Evolutionary conservation across 1,284 basidiomycete genomes (phyloP).

Genomic region (Boletus sp.): DNA sequence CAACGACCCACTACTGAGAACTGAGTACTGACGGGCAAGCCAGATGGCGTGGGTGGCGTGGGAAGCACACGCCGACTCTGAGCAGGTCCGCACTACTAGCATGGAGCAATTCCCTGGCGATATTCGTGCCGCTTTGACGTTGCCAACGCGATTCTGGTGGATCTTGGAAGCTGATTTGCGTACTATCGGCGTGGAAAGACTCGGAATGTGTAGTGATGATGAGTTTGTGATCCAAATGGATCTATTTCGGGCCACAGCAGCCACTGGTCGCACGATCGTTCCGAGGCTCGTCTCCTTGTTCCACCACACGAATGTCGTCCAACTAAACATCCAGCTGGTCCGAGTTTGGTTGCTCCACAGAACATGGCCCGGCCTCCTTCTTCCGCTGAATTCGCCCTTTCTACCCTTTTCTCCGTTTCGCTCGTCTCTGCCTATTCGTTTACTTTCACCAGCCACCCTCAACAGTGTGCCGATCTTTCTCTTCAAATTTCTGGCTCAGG

Average conservation of each 20-base stretch:
- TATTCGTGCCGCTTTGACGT: neutral
- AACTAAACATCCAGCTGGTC: neutral
- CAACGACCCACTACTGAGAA: too few species aligned
- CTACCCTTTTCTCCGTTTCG: conserved; percentile 17
- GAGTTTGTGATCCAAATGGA: neutral
- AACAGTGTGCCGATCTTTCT: conserved; percentile 61
- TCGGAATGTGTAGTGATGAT: too few species aligned
- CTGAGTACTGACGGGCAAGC: too few species aligned
- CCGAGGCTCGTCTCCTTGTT: too few species aligned
- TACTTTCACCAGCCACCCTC: conserved; percentile 51
- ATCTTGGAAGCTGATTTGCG: conserved; percentile 15
- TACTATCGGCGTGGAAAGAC: neutral
- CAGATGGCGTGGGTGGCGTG: too few species aligned
- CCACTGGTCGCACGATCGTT: too few species aligned
- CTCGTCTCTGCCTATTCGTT: conserved; percentile 46
- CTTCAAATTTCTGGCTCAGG: conserved; percentile 50
- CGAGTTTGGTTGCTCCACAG: neutral
- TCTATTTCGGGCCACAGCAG: neutral
- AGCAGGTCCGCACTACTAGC: too few species aligned
- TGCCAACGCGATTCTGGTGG: neutral
- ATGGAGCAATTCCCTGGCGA: neutral
- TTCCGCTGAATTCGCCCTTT: conserved; percentile 2
- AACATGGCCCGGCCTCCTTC: conserved; percentile 14
- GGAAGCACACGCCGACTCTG: too few species aligned
- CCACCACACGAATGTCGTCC: conserved; percentile 13